These are phyloP conservation scores for Basidiobolus meristosporus DNA, from an alignment of 371 early-diverging fungal genomes.

Conservation along the genomic window DNA sequence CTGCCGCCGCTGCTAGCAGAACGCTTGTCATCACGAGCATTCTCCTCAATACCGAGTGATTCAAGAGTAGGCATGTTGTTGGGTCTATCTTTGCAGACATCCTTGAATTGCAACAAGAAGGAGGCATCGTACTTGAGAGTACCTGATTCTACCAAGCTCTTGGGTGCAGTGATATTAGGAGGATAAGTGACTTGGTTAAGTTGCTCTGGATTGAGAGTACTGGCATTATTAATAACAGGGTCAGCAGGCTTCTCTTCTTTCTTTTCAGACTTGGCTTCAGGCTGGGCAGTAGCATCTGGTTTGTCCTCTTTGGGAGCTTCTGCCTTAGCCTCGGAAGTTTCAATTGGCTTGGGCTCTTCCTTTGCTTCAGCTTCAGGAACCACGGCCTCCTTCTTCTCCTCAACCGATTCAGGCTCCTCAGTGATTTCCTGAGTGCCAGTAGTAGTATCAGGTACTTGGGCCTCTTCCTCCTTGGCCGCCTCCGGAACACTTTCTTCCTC, in stretches of 20 bases:
- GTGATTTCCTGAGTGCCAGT: not conserved
- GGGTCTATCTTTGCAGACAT: constrained; percentile 39
- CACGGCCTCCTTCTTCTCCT: not conserved
- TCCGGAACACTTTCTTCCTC: not conserved
- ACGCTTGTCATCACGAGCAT: constrained; percentile 11
- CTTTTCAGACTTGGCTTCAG: constrained; percentile 5
- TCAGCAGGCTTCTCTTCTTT: constrained; percentile 6
- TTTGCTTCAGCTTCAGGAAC: not conserved
- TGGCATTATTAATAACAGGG: constrained; percentile 9
- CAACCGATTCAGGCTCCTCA: not conserved
- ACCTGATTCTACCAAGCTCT: constrained; percentile 12
- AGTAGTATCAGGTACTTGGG: not conserved
- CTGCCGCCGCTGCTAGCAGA: constrained; percentile 3
- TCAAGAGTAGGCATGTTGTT: constrained; percentile 43
- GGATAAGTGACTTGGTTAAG: constrained; percentile 18
- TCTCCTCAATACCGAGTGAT: constrained; percentile 31
- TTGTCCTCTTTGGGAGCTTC: constrained; percentile 5
- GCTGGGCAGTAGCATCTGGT: constrained; percentile 1
- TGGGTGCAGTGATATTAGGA: constrained; percentile 16
- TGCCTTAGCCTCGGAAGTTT: not conserved
- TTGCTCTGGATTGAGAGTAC: constrained; percentile 13
- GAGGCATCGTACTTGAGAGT: constrained; percentile 38
- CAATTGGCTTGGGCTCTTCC: constrained; percentile 3
- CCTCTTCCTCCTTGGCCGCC: not conserved
- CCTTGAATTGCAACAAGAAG: constrained; percentile 65